Evolutionary conservation across 352 stramenopile genomes (phyloP).

Genomic region (Plasmopara muralis): DNA sequence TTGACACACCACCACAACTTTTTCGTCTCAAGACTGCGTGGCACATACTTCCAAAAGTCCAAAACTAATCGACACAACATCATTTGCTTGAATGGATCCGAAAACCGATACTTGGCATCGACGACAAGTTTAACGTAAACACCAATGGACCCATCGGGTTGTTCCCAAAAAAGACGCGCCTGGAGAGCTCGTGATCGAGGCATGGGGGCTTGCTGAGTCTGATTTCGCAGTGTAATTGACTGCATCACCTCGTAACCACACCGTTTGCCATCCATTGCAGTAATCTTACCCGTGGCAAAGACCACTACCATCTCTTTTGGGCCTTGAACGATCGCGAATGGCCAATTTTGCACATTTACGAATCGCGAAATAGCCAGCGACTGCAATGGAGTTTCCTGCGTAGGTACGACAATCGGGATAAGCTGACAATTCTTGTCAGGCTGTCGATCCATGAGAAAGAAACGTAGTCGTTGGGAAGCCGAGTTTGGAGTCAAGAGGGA

Average conservation of each 20-base stretch:
- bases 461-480: slow-evolving; percentile 11
- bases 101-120: slow-evolving; percentile 12
- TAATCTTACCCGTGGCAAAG: slow-evolving; percentile 13
- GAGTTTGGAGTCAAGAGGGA: slow-evolving; percentile 14
- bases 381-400: slow-evolving; percentile 11
- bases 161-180: slow-evolving; percentile 22
- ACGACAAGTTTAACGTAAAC: slow-evolving; percentile 26
- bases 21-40: slow-evolving; percentile 22
- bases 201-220: slow-evolving; percentile 2
- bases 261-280: slow-evolving; percentile 8
- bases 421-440: slow-evolving; percentile 19
- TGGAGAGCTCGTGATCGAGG: slow-evolving; percentile 10
- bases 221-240: slow-evolving; percentile 11
- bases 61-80: slow-evolving; percentile 20
- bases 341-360: slow-evolving; percentile 20
- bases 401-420: slow-evolving; percentile 12
- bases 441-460: slow-evolving; percentile 21
- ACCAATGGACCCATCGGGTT: slow-evolving; percentile 15
- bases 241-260: slow-evolving; percentile 23
- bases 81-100: slow-evolving; percentile 15
- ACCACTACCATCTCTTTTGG: slow-evolving; percentile 19
- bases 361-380: slow-evolving; percentile 18
- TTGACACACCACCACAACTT: slow-evolving; percentile 26
- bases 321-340: slow-evolving; percentile 19
- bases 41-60: slow-evolving; percentile 29